Base-by-base conservation (phyloP, 108 stramenopile genomes). In the Skeletonema marinoi region DNA sequence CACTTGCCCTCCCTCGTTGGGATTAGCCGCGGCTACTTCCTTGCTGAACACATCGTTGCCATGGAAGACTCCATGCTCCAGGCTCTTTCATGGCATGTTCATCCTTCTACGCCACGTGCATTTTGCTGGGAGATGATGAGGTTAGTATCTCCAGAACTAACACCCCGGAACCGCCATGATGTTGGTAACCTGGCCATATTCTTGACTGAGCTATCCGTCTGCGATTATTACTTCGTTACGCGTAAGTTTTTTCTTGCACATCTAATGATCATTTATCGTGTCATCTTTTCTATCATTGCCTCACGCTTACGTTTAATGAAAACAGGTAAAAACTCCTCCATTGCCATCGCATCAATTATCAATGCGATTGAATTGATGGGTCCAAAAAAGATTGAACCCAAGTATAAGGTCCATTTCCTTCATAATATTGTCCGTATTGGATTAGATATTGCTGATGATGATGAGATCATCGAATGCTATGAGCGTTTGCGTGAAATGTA, bases 21-120 rank as follows among this genome's bases (percentile, higher is more conserved):
- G 13, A 79, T 94, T 36, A 89, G 90, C 83, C 69, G 88, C 6
- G 93, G 93, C 12, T 87, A 81, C 78, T 94, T 92, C 68, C 70
- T 51, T 25, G 77, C 68, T 10, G 84, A 89, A 32, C 88, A 94
- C 65, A 89, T 94, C 68, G 80, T 69, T 8, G 76, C 80, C 46
- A 94, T 92, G 90, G 93, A 94, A 39, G 74, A 75, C 16, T 44
- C 82, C 17, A 80, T 93, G 64, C 70, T 71, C 51, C 88, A 88
- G 61, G 66, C 77, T 14, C 78, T 93, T 8, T 70, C 66, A 6
- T 94, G 93, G 93, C 80, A 86, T 32, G 80, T 90, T 42, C 87
- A 90, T 69, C 90, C 93, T 21, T 90, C 93, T 6, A 94, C 88
- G 1, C 60, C 93, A 2, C 78, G 75, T 21, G 69, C 82, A 58